Conservation (phyloP, 306 rosid genomes). For the Carpinus viminea region DNA sequence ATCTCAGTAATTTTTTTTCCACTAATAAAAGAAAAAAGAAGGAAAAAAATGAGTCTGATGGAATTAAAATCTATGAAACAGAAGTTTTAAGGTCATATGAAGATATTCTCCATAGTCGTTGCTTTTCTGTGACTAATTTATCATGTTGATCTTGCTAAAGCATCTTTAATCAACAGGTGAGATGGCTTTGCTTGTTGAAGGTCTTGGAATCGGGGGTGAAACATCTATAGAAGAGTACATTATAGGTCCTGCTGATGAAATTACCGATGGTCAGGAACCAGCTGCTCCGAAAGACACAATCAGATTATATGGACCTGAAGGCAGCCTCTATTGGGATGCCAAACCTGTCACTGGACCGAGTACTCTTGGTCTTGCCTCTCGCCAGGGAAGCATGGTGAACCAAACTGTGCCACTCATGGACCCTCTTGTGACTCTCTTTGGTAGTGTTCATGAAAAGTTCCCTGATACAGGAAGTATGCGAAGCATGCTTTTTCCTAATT, state of each 20-base stretch:
- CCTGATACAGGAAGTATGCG: constrained; percentile 63
- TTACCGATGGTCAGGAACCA: constrained; percentile 45
- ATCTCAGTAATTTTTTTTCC: neutral
- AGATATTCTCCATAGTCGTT: constrained; percentile 5
- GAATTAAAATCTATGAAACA: neutral
- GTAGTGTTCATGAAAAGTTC: constrained; percentile 74
- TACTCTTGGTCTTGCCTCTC: constrained; percentile 72
- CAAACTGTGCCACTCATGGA: constrained; percentile 70
- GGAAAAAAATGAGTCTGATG: neutral
- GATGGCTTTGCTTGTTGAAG: constrained; percentile 85
- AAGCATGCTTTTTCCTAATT: constrained; percentile 66
- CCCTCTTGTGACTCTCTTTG: constrained; percentile 76
- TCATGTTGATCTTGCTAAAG: constrained; percentile 20
- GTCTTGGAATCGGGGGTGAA: constrained; percentile 81
- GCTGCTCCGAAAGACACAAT: constrained; percentile 62
- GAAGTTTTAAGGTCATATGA: neutral
- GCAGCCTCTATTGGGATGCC: constrained; percentile 88
- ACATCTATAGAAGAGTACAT: constrained; percentile 73
- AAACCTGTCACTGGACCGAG: constrained; percentile 78
- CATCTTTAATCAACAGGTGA: constrained; percentile 44
- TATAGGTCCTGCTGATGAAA: constrained; percentile 70
- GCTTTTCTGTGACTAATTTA: constrained; percentile 14
- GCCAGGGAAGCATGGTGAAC: constrained; percentile 83
- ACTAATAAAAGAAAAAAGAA: neutral
- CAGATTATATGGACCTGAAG: constrained; percentile 76